These are phyloP conservation scores for Pleurotus pulmonarius DNA, from an alignment of 768 basidiomycete genomes.

Conservation along the genomic window DNA sequence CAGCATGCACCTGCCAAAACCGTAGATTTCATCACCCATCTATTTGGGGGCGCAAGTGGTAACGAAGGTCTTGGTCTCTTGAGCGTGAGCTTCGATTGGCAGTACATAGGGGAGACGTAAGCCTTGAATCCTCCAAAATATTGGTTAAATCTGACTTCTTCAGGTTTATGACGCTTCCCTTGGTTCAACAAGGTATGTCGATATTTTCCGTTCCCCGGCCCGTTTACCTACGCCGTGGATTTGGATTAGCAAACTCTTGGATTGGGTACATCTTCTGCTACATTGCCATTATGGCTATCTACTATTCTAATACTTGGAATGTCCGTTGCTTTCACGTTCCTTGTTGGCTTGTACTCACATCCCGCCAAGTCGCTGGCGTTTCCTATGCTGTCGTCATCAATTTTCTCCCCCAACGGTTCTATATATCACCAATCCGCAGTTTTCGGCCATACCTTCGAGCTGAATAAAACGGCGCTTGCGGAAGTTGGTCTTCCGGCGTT, in stretches of 20 bases:
- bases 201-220: neutral
- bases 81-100: conserved; percentile 64
- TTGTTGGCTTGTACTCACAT: no score
- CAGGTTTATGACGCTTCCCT: conserved; percentile 48
- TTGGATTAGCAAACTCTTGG: conserved; percentile 32
- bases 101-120: conserved; percentile 50
- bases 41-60: conserved; percentile 63
- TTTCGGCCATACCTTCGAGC: conserved; percentile 29
- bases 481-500: conserved; percentile 26
- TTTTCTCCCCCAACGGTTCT: conserved; percentile 33
- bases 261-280: conserved; percentile 36
- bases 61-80: conserved; percentile 67
- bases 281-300: conserved; percentile 33
- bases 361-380: conserved; percentile 28
- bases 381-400: conserved; percentile 39
- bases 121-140: neutral
- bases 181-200: conserved; percentile 48
- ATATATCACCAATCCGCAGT: conserved; percentile 33
- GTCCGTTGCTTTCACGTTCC: conserved; percentile 14
- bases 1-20: conserved; percentile 40
- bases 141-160: neutral
- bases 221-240: neutral
- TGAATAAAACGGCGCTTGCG: conserved; percentile 36
- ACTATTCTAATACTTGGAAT: conserved; percentile 41
- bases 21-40: conserved; percentile 48